These are phyloP conservation scores for Scheffersomyces parashehatae DNA, from an alignment of 1,139 yeast genomes.

Conservation along the genomic window DNA sequence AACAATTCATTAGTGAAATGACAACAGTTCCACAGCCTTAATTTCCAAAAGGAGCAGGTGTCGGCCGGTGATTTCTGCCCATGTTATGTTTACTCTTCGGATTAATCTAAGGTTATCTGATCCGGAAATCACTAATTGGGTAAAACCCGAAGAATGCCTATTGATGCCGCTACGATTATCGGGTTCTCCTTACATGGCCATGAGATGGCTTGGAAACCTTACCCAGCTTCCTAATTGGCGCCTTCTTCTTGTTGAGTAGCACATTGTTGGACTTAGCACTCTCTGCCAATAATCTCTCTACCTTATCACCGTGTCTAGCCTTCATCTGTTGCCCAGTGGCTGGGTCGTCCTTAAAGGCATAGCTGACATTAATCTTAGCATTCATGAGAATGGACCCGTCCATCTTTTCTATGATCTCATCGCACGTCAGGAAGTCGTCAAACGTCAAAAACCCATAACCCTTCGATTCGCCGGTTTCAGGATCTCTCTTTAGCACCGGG, in stretches of 20 bases:
- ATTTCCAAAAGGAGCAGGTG: too few species aligned
- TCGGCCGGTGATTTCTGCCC: too few species aligned
- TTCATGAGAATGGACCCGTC: conserved; percentile 73
- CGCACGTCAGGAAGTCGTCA: conserved; percentile 68
- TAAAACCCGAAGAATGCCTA: too few species aligned
- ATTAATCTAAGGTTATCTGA: too few species aligned
- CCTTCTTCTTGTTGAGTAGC: conserved; percentile 1
- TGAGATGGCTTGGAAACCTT: too few species aligned
- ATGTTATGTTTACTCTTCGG: too few species aligned
- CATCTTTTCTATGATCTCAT: conserved; percentile 69
- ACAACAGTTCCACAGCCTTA: too few species aligned
- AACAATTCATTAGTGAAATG: too few species aligned
- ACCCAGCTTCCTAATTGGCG: too few species aligned
- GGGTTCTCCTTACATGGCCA: too few species aligned
- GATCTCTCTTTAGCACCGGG: conserved; percentile 57
- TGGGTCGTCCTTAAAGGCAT: conserved; percentile 71
- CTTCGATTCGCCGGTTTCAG: conserved; percentile 50
- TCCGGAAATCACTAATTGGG: too few species aligned
- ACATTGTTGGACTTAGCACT: conserved; percentile 53
- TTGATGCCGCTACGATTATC: too few species aligned
- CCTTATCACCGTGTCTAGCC: conserved; percentile 73
- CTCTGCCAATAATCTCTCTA: conserved; percentile 71
- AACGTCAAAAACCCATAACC: conserved; percentile 65
- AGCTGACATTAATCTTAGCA: conserved; percentile 57
- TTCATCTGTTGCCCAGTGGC: conserved; percentile 35